Percentiles rank a stretch among this genome's conserved stretches.
Conservation (phyloP, 129 eudicot species). For the Artemisia argyi region DNA sequence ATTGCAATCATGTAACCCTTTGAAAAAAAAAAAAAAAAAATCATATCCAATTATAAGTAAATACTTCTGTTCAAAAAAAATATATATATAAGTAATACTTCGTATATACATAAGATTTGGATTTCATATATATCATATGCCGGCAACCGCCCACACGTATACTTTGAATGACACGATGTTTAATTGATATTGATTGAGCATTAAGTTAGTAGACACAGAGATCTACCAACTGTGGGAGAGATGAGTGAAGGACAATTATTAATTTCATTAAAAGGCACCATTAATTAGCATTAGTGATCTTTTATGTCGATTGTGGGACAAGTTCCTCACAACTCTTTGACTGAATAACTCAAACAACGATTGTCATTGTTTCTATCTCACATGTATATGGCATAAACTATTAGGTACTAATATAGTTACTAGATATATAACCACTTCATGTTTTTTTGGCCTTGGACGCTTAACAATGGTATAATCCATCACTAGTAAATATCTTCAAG, state of each 20-base stretch:
- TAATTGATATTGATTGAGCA: not conserved
- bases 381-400: not conserved
- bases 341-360: slow-evolving; percentile 6
- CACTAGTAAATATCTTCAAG: not conserved
- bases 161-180: not conserved
- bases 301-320: slow-evolving; percentile 26
- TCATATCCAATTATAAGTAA: too few species aligned
- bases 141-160: not conserved
- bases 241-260: slow-evolving; percentile 23
- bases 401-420: too few species aligned
- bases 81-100: too few species aligned
- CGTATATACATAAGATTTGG: too few species aligned
- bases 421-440: too few species aligned
- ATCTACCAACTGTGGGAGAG: slow-evolving; percentile 15
- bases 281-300: slow-evolving; percentile 24
- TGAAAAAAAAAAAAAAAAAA: too few species aligned
- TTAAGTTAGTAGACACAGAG: slow-evolving; percentile 12
- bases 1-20: too few species aligned
- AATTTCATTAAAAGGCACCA: slow-evolving; percentile 26
- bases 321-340: slow-evolving; percentile 11
- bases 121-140: too few species aligned
- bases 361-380: not conserved
- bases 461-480: too few species aligned
- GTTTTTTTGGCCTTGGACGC: too few species aligned
- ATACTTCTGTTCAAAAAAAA: too few species aligned